Percentiles rank a stretch among this genome's conserved stretches.
phyloP scores from a whole-genome alignment of 805 yeast genomes.

The Wickerhamomyces strasburgensis region DNA sequence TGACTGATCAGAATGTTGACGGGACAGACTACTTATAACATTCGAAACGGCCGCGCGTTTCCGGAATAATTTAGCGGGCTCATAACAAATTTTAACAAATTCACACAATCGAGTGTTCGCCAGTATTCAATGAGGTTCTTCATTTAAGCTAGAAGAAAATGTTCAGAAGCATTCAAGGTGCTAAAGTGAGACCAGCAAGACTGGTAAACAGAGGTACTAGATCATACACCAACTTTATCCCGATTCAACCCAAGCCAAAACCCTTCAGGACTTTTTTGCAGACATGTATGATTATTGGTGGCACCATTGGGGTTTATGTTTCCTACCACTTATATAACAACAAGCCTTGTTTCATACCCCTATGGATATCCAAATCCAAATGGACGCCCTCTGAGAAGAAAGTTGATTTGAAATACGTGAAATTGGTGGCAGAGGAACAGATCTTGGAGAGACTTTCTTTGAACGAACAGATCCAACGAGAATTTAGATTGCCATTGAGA shows the following conservation, averaged over 20 bases:
- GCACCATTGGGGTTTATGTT: constrained; percentile 16
- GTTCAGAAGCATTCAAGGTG: no score
- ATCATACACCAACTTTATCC: constrained; percentile 3
- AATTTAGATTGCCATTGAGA: constrained; percentile 21
- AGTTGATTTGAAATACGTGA: constrained; percentile 17
- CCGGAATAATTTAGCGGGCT: no score
- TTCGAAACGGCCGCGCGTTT: no score
- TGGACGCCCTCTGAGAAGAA: constrained; percentile 8
- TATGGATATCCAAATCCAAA: constrained; percentile 18
- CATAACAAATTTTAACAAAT: no score
- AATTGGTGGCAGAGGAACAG: constrained; percentile 20
- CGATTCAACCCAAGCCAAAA: constrained; percentile 6
- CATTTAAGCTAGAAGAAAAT: no score
- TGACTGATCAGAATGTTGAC: no score
- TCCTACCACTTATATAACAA: constrained; percentile 16
- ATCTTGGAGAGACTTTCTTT: constrained; percentile 21
- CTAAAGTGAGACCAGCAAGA: not conserved
- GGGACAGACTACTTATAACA: no score
- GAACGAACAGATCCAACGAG: constrained; percentile 13
- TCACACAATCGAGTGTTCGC: no score
- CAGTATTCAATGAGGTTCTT: no score
- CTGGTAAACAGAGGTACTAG: not conserved
- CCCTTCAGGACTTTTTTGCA: constrained; percentile 12
- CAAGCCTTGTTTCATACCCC: constrained; percentile 18
- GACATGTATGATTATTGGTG: constrained; percentile 9